Evolutionary conservation across 441 rosid species (phyloP).

Genomic region (Populus hybrid): DNA sequence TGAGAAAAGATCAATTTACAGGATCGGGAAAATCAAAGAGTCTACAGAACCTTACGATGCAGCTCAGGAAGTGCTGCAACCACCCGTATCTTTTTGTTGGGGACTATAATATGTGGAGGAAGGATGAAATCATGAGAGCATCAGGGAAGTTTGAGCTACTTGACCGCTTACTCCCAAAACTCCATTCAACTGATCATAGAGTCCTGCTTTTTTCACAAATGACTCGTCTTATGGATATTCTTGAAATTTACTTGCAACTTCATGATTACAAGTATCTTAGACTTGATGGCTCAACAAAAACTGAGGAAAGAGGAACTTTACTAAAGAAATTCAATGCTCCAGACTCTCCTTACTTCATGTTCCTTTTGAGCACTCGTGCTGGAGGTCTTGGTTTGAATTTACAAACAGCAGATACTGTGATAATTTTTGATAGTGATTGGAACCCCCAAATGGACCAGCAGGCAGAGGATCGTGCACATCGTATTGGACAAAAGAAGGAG

Average conservation of each 20-base stretch:
- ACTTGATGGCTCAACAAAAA: constrained; percentile 98
- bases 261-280: constrained; percentile 82
- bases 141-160: constrained; percentile 98
- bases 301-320: constrained; percentile 92
- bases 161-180: constrained; percentile 95
- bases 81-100: constrained; percentile 95
- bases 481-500: constrained; percentile 99
- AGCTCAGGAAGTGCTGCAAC: constrained; percentile 98
- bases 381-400: constrained; percentile 99
- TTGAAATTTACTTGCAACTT: constrained; percentile 82
- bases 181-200: constrained; percentile 78
- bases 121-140: constrained; percentile 84
- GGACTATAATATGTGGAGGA: constrained; percentile 83
- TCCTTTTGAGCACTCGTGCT: constrained; percentile 98
- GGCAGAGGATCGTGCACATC: constrained; percentile 99
- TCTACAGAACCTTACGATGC: constrained; percentile 94
- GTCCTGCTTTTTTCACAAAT: constrained; percentile 97
- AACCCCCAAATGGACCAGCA: constrained; percentile 99
- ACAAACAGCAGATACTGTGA: constrained; percentile 98
- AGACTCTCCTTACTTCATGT: constrained; percentile 97
- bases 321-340: constrained; percentile 93
- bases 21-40: constrained; percentile 92
- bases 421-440: constrained; percentile 99
- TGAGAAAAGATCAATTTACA: constrained; percentile 31
- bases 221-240: constrained; percentile 97